These are phyloP conservation scores for Globisporangium spinosum DNA, from an alignment of 352 stramenopile species.

Conservation along the genomic window DNA sequence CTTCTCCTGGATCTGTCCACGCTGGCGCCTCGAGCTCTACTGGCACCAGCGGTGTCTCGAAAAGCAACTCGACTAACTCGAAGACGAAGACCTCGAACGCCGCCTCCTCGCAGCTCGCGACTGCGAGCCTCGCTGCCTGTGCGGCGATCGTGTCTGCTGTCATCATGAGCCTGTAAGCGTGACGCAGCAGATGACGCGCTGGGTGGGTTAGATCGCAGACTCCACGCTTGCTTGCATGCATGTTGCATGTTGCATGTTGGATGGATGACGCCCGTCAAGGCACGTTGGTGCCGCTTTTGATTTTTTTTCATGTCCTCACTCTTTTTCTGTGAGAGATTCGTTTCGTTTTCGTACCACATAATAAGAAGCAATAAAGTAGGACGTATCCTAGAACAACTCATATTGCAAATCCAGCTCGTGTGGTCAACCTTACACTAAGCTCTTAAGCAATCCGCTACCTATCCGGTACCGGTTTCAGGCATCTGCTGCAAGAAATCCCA, in stretches of 20 bases:
- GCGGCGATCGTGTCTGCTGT: slow-evolving; percentile 33
- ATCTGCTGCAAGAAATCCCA: background rate
- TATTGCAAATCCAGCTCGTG: background rate
- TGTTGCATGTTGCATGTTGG: background rate
- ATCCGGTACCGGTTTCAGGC: too few species aligned
- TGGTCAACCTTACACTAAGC: background rate
- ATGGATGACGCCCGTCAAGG: background rate
- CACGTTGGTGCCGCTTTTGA: background rate
- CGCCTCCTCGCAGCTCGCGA: slow-evolving; percentile 25
- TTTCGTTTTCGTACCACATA: slow-evolving; percentile 6
- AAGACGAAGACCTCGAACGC: slow-evolving; percentile 20
- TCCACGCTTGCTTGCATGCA: background rate
- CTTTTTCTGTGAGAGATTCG: background rate
- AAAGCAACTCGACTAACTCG: slow-evolving; percentile 21
- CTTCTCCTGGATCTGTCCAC: slow-evolving; percentile 22
- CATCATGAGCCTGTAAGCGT: slow-evolving; percentile 36
- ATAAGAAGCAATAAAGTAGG: slow-evolving; percentile 6
- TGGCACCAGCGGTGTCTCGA: slow-evolving; percentile 14
- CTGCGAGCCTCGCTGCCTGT: slow-evolving; percentile 29
- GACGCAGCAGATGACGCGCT: background rate
- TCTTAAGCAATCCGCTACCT: too few species aligned
- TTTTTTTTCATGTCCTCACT: slow-evolving; percentile 5
- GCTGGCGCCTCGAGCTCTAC: slow-evolving; percentile 13
- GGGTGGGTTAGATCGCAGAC: background rate
- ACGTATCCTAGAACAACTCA: background rate